phyloP scores from a whole-genome alignment of 1,139 yeast genomes.

The Diutina mesorugosa region DNA sequence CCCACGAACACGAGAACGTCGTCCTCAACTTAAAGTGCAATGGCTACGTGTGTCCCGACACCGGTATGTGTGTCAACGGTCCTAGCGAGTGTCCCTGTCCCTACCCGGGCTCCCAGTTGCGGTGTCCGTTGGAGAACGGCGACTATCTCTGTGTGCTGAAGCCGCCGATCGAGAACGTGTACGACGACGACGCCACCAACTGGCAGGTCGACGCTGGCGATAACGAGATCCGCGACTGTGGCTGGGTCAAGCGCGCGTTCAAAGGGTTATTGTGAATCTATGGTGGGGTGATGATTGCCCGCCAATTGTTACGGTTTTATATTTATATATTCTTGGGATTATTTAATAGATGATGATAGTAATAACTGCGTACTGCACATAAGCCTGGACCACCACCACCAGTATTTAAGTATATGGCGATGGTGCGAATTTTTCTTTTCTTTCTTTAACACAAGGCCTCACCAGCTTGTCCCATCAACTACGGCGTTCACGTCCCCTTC shows the following conservation, averaged over 20 bases:
- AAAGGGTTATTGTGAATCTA: not conserved
- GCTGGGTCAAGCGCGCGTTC: constrained; percentile 55
- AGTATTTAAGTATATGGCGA: not conserved
- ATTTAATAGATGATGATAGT: no score
- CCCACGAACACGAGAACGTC: constrained; percentile 12
- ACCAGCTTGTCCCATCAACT: not conserved
- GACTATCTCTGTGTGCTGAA: constrained; percentile 69
- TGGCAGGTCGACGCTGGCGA: constrained; percentile 42
- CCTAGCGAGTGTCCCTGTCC: constrained; percentile 83
- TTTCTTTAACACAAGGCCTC: not conserved
- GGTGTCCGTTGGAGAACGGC: constrained; percentile 64
- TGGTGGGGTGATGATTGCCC: no score
- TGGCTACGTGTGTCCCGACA: constrained; percentile 72
- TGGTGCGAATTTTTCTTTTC: not conserved
- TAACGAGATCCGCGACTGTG: constrained; percentile 56
- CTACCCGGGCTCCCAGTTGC: constrained; percentile 70
- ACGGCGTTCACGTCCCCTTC: not conserved
- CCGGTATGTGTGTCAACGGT: constrained; percentile 58
- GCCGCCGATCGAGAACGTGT: constrained; percentile 41
- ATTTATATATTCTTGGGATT: no score
- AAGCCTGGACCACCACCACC: not conserved
- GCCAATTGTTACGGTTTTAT: no score
- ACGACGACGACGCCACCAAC: constrained; percentile 35
- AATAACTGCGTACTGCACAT: no score
- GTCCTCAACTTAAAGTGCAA: constrained; percentile 36